Base-by-base conservation (phyloP, 2,329 filamentous ascomycete species). In the Cladobotryum mycophilum region DNA sequence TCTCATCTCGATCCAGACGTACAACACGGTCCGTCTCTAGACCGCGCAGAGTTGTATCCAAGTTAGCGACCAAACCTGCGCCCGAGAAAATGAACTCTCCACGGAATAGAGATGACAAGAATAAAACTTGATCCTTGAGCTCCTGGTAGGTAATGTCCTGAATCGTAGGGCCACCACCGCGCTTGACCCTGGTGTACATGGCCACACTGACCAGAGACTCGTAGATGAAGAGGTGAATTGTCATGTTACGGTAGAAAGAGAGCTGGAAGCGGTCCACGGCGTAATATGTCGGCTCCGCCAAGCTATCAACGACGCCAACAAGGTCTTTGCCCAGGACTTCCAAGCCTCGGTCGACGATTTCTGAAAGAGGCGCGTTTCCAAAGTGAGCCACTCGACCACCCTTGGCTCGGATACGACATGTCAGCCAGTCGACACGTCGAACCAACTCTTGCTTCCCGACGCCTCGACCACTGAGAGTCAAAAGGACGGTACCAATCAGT, bases 191-290 rank as follows among this genome's bases (percentile, higher is more conserved):
- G 0, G 85, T 93, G 67, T 99, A 99, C 76, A 99, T 85, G 25
- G 88, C 88, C 4, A 85, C 89, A 54, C 89, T 93, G 18, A 97
- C 89, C 4, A 99, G 76, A 0, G 92, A 88, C 65, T 97, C 91
- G 2, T 89, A 86, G 51, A 99, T 93, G 67, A 99, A 99, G 5
- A 99, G 79, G 65, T 99, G 93, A 55, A 99, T 99, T 0, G 92
- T 96, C 93, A 97, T 97, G 69, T 99, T 99, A 47, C 93, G 85
- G 70, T 99, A 99, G 69, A 99, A 99, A 0, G 90, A 96, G 9
- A 99, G 79, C 65, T 99, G 93, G 73, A 99, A 99, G 48, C 90
- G 81, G 67, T 99, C 93, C 37, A 96, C 90, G 4, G 93, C 93
- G 61, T 89, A 96, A 68, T 89, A 97, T 0, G 93, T 97, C 15